These are phyloP conservation scores for Schizothecium vesticola DNA, from an alignment of 495 filamentous ascomycete genomes.

Conservation along the genomic window DNA sequence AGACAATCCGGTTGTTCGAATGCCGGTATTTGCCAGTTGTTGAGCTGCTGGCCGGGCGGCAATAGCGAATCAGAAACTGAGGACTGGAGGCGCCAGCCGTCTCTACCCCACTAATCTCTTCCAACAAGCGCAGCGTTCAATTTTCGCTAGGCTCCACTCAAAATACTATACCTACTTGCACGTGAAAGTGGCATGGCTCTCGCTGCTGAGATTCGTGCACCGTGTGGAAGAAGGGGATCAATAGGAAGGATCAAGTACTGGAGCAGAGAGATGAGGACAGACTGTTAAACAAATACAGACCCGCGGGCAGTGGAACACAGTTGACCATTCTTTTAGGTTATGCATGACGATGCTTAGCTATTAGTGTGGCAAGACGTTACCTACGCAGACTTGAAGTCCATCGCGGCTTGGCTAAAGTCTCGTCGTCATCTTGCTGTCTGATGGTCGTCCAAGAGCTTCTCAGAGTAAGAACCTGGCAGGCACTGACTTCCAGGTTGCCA, in stretches of 20 bases:
- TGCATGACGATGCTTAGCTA: neutral
- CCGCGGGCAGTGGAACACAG: neutral
- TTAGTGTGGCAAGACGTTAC: neutral
- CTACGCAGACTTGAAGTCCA: too few relatives aligned
- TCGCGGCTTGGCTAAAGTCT: too few relatives aligned
- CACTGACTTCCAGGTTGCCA: too few relatives aligned
- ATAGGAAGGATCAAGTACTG: neutral
- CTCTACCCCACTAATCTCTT: neutral
- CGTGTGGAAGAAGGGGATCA: neutral
- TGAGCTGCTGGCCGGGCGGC: neutral
- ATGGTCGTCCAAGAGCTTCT: neutral
- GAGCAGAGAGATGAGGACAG: neutral
- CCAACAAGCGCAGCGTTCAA: neutral
- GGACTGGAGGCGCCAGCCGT: neutral
- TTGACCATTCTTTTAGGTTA: too few relatives aligned
- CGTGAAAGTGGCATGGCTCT: conserved; percentile 10
- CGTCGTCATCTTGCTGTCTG: neutral
- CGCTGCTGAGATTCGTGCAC: neutral
- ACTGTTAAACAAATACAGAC: neutral
- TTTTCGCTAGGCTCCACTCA: too few relatives aligned
- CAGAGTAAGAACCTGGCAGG: too few relatives aligned
- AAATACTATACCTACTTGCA: too few relatives aligned
- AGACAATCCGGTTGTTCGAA: neutral
- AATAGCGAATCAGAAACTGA: neutral
- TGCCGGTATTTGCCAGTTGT: conserved; percentile 6